phyloP scores from a whole-genome alignment of 1,284 basidiomycete genomes.

The Fistulinella staudtii region DNA sequence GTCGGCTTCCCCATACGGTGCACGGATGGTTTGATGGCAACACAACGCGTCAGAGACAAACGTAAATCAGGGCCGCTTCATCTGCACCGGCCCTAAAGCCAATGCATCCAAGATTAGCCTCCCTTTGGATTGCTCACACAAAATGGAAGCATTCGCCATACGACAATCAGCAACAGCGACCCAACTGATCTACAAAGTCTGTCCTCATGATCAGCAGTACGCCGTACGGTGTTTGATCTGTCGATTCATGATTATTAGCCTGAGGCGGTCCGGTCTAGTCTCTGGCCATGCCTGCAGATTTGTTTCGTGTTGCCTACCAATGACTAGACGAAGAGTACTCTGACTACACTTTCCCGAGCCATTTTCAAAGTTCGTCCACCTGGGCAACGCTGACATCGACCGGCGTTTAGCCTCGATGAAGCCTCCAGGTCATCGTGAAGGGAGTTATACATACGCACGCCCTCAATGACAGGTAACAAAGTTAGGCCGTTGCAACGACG shows the following conservation, averaged over 20 bases:
- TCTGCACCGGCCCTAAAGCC: too few species aligned
- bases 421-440: constrained; percentile 42
- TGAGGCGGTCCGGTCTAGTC: too few species aligned
- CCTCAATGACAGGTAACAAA: too few species aligned
- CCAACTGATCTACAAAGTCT: not conserved
- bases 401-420: constrained; percentile 42
- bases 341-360: constrained; percentile 41
- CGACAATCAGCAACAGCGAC: not conserved
- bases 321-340: constrained; percentile 40
- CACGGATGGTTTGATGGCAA: constrained; percentile 15
- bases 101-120: not conserved
- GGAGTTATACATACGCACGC: too few species aligned
- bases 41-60: constrained; percentile 29
- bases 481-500: constrained; percentile 42
- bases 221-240: constrained; percentile 8
- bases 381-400: constrained; percentile 36
- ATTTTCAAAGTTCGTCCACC: constrained; percentile 40
- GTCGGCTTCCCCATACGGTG: constrained; percentile 24
- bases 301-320: constrained; percentile 33
- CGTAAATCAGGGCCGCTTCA: constrained; percentile 10
- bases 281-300: too few species aligned
- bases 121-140: not conserved
- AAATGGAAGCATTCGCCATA: not conserved
- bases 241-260: not conserved
- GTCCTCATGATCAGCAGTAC: constrained; percentile 1